Base-by-base conservation (phyloP, 192 early-diverging fungal species). In the Polychytrium aggregatum region DNA sequence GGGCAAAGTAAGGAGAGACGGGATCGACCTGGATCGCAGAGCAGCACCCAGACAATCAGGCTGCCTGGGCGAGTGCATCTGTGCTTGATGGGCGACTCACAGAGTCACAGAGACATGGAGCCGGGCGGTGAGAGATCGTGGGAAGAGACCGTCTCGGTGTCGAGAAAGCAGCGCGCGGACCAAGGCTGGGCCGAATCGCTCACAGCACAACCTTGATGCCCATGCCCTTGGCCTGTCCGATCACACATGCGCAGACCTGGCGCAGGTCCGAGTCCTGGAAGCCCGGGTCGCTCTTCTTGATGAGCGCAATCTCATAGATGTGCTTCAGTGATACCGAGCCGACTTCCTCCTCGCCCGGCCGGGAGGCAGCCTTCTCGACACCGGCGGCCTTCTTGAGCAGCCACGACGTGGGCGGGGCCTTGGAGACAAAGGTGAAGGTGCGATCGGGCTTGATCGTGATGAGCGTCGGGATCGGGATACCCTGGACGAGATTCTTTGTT, bases 291-390 rank as follows among this genome's bases (percentile, higher is more conserved):
- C 73, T 60, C 34, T 81, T 60, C 71, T 95, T 95, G 62, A 95
- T 79, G 64, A 85, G 82, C 39, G 86, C 90, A 62, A 95, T 92
- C 51, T 91, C 88, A 52, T 90, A 98, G 27, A 98, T 70, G 62
- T 95, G 90, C 63, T 95, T 98, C 40, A 98, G 61, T 43, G 76
- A 83, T 28, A 98, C 70, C 24, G 76, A 80, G 43, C 89, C 94
- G 1, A 81, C 83, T 14, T 64, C 59, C 33, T 84, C 82, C 41
- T 81, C 73, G 18, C 86, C 83, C 11, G 90, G 81, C 59, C 82
- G 27, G 13, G 56, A 66, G 1, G 84, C 76, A 35, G 89, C 92
- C 68, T 93, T 97, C 53, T 79, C 72, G 21, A 97, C 65, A 16
- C 88, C 88, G 0, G 89, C 87, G 44, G 87, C 90, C 48, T 81